Base-by-base conservation (phyloP, 805 yeast genomes). In the Isabelozyma pseudorhagii region DNA sequence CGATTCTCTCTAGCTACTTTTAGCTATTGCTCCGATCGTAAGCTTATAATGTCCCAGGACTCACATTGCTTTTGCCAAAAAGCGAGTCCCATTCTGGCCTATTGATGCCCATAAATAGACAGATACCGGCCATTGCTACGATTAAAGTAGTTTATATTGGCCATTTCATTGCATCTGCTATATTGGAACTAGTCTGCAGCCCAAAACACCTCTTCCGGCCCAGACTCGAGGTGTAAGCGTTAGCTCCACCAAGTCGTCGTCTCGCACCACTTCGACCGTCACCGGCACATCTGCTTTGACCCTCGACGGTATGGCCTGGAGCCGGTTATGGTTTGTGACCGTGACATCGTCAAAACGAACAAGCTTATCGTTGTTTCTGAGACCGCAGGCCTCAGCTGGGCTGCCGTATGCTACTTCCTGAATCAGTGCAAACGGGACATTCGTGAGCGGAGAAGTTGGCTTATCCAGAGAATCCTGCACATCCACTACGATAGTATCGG, bases 121-220 rank as follows among this genome's bases (percentile, higher is more conserved):
- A 36, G 14, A 8, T 38, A 10, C 10, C 38, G 36, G 44, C 27
- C 43, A 11, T 17, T 13, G 17, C 28, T 21, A 8, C 3, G 4
- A 7, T 25, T 9, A 13, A 25, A 13, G 21, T 13, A 25, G 15
- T 11, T 3, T 7, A 8, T 11, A 11, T 29, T 15, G 18, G 14
- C 27, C 18, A 21, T 21, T 6, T n/a, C 10, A 34, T 34, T 5
- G 5, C 11, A 43, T 8, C 60, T 21, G 25, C 6, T 63, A 77
- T 31, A 78, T 44, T 44, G 77, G 78, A 18, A 71, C 69, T 38
- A 86, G 57, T 52, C 78, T 80, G 64, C 91, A 87, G 1, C 93
- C 93, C 34, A 87, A 64, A n/a, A 83, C 54, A 2, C 93, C 92
- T 36, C 69, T 67, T 7, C 93, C 93, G 41, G 69, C 71, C 92